Evolutionary conservation across 768 basidiomycete genomes (phyloP).

Genomic region (Floccularia luteovirens): DNA sequence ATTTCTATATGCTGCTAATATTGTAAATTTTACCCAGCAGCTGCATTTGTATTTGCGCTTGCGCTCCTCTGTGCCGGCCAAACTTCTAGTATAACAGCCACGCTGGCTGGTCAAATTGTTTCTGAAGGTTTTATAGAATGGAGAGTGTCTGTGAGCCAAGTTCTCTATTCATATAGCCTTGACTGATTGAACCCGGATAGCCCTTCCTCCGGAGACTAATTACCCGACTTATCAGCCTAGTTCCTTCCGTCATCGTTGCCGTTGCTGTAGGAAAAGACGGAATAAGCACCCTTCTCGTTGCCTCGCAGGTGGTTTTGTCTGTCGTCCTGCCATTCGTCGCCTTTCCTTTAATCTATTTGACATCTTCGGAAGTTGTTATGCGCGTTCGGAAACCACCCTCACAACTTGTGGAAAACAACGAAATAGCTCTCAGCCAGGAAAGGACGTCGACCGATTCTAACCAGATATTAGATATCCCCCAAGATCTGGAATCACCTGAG

Average conservation of each 20-base stretch:
- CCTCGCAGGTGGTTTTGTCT: conserved; percentile 69
- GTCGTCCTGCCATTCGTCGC: conserved; percentile 71
- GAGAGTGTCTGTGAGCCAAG: conserved; percentile 43
- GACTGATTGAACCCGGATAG: conserved; percentile 11
- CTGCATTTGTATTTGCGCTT: conserved; percentile 67
- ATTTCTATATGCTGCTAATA: not conserved
- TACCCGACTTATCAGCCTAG: conserved; percentile 62
- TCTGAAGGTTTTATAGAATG: conserved; percentile 77
- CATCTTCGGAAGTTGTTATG: too few species aligned
- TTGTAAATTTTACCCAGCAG: conserved; percentile 30
- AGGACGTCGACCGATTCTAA: too few species aligned
- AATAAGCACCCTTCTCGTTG: conserved; percentile 62
- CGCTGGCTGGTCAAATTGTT: conserved; percentile 73
- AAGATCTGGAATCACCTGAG: too few species aligned
- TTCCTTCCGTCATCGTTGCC: conserved; percentile 64
- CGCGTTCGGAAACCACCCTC: too few species aligned
- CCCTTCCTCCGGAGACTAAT: conserved; percentile 60
- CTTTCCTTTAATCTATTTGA: conserved; percentile 65
- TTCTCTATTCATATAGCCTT: not conserved
- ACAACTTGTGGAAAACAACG: too few species aligned
- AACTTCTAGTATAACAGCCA: conserved; percentile 71
- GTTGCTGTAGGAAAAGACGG: conserved; percentile 59
- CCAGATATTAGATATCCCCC: too few species aligned
- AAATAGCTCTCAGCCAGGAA: too few species aligned
- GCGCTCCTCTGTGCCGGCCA: conserved; percentile 73